Evolutionary conservation across 1,284 basidiomycete species (phyloP), one percentile per base, ranked within the genome.

Genomic region (Stygiomarasmius scandens): DNA sequence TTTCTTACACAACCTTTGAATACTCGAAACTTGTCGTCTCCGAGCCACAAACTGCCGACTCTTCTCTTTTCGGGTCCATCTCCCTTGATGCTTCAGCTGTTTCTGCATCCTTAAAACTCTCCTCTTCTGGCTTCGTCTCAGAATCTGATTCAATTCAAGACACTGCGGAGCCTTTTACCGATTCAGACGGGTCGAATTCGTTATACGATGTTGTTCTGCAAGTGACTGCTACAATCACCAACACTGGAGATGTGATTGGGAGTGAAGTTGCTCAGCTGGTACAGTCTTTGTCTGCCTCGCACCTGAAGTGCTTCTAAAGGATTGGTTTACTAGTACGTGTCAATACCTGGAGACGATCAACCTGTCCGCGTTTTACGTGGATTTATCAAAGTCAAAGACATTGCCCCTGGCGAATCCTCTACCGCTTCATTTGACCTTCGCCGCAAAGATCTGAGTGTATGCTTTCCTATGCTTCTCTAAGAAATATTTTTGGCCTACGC

Each of bases 1-100:
- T 91, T 55, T 85, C 82, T 12, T 91, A 90, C 70, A 88, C 89
- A 11, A 80, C 74, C 0, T 91, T 91, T 74, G 67, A 72, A 12
- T 85, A 85, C 63, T 76, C 76, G 5, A 71, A 69, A 22, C 62
- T 87, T 36, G 61, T 66, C 12, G 71, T 85, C 23, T 65, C 69
- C 23, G 80, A 32, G 12, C 29, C 29, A 32, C 29, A 32, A 12
- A 32, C 29, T 12, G 5, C 29, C 12, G 12, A 12, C 12, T 32
- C 29, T 12, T 6, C 29, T 6, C 29, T 32, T 32, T 32, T 32
- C 29, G 12, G 29, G 12, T 32, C 29, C 12, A 32, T 32, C 29
- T 32, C 29, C 5, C 29, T 32, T 12, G 12, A 32, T 32, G 5
- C 29, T 12, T 32, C 29, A 32, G 29, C 29, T 32, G 29, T 32